Evolutionary conservation across 148 eudicot species (phyloP).

Genomic region (Diospyros lotus): DNA sequence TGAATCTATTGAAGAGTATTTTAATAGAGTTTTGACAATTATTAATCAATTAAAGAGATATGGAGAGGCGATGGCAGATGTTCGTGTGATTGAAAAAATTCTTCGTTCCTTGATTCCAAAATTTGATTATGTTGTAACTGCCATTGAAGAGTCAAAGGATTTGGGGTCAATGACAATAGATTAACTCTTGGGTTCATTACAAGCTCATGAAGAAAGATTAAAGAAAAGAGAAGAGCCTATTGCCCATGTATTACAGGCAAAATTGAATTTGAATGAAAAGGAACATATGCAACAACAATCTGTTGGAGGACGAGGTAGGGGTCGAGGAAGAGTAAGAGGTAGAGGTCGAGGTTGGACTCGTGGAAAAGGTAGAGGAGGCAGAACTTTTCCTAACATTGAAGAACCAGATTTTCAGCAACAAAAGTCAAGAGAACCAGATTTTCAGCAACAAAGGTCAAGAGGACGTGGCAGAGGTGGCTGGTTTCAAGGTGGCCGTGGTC

Average conservation of each 20-base stretch:
- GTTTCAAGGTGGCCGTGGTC: too few species aligned
- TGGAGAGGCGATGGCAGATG: background rate
- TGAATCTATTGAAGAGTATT: background rate
- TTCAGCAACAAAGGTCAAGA: too few species aligned
- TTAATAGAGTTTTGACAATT: background rate
- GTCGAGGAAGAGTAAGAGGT: background rate
- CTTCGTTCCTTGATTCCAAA: background rate
- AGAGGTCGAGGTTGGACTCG: background rate
- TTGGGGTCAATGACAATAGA: background rate
- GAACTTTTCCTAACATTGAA: background rate
- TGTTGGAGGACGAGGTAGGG: background rate
- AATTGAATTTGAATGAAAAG: background rate
- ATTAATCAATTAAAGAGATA: background rate
- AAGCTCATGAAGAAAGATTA: constrained; percentile 14
- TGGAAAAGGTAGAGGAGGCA: background rate
- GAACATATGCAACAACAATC: background rate
- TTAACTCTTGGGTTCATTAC: constrained; percentile 9
- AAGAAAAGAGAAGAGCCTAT: background rate
- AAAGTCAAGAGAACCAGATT: background rate
- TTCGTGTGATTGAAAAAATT: background rate
- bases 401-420: background rate
- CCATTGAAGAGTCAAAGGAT: background rate
- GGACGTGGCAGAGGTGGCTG: too few species aligned
- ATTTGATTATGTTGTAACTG: background rate
- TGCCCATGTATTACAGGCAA: background rate